Evolutionary conservation across 352 stramenopile genomes (phyloP), one percentile per base, ranked within the genome.

Genomic region (Phytopythium montanum): DNA sequence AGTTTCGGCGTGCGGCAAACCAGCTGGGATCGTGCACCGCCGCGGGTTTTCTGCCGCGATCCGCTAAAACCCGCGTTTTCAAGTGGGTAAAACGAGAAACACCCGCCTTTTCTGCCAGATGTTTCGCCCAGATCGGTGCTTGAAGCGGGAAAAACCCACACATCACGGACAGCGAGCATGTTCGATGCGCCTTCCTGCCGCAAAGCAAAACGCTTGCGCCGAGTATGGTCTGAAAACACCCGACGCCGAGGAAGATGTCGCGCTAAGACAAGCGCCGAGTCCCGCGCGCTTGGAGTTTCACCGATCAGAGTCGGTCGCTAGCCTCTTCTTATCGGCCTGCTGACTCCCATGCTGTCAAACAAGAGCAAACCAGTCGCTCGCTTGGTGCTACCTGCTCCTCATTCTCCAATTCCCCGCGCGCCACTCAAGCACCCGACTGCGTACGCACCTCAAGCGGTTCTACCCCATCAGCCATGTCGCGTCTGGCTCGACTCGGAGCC

Each of bases 331-430:
- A 48, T 48, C 41, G n/a, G 39, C n/a, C 36, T 42, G 19, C 19
- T 48, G 41, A 48, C 41, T 48, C n/a, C n/a, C 19, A 10, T 25
- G 41, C 19, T 26, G 41, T 26, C 19, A 26, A 26, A 48, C 41
- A 48, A 48, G 41, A 48, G n/a, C 16, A 38, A 26, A 18, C 25
- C 23, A 14, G 14, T 14, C 26, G 25, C 25, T 9, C n/a, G n/a
- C n/a, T n/a, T n/a, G n/a, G n/a, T n/a, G n/a, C n/a, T n/a, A n/a
- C n/a, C 6, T 3, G 25, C 50, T 34, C 33, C 36, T 52, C 67
- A 74, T 65, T 71, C 59, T 62, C 5, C 67, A 66, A 74, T 71
- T 74, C 63, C 58, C 56, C 31, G 41, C 21, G 9, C 52, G 26
- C 53, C 9, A 33, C 59, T 29, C 48, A 65, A 16, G 46, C 46